phyloP scores from a whole-genome alignment of 768 basidiomycete genomes.

The Mycena metata region DNA sequence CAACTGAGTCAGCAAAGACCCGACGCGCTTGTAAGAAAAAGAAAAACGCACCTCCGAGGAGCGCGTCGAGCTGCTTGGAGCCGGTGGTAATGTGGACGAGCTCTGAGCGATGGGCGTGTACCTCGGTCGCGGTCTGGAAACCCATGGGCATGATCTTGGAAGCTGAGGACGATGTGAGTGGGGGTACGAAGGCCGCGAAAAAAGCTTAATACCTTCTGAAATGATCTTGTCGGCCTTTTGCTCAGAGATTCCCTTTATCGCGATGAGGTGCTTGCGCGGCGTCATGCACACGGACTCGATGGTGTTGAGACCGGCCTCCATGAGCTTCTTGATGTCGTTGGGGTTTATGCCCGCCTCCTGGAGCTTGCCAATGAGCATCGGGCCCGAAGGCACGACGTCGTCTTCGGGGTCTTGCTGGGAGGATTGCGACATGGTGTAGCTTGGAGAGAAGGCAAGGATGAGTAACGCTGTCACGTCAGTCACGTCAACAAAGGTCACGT shows the following conservation, averaged over 20 bases:
- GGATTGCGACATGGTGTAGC: conserved; percentile 68
- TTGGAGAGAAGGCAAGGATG: no score
- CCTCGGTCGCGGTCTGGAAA: conserved; percentile 98
- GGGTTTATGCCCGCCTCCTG: conserved; percentile 91
- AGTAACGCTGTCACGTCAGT: no score
- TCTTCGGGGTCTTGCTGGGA: conserved; percentile 64
- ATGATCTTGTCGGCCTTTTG: conserved; percentile 98
- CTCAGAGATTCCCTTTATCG: conserved; percentile 97
- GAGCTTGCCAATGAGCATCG: conserved; percentile 86
- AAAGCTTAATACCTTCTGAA: conserved; percentile 75
- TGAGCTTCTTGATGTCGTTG: conserved; percentile 95
- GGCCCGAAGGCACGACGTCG: conserved; percentile 77
- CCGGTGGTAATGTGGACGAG: conserved; percentile 97
- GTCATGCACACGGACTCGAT: conserved; percentile 97
- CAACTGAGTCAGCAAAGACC: conserved; percentile 13
- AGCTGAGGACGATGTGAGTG: conserved; percentile 26
- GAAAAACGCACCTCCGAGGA: conserved; percentile 83
- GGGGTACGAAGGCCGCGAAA: conserved; percentile 5
- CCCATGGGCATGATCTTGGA: conserved; percentile 94
- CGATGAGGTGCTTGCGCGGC: conserved; percentile 90
- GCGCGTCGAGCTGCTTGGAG: conserved; percentile 94
- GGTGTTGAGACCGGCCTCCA: conserved; percentile 92
- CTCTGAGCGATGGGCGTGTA: conserved; percentile 94
- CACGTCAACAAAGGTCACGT: no score
- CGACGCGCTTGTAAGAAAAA: conserved; percentile 13